phyloP scores from a whole-genome alignment of 805 yeast genomes.

The Barnettozyma pratensis region DNA sequence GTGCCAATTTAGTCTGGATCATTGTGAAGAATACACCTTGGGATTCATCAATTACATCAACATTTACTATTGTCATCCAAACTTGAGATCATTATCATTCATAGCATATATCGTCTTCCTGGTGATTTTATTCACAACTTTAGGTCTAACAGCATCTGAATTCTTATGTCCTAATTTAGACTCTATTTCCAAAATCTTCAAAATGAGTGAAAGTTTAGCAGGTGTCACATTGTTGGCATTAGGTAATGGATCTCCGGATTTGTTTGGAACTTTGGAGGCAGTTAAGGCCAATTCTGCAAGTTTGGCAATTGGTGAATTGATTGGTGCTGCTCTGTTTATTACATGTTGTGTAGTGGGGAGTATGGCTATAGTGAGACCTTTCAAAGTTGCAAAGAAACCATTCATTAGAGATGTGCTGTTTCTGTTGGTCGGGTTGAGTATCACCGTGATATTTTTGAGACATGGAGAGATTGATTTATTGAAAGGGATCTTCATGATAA shows the following conservation, averaged over 20 bases:
- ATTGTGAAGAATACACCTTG: conserved; percentile 22
- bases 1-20: conserved; percentile 16
- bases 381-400: conserved; percentile 41
- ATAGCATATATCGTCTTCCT: conserved; percentile 8
- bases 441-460: conserved; percentile 45
- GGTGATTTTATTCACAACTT: conserved; percentile 48
- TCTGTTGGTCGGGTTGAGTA: conserved; percentile 47
- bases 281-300: conserved; percentile 64
- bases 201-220: conserved; percentile 71
- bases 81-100: conserved; percentile 4
- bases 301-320: conserved; percentile 83
- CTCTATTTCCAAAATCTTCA: conserved; percentile 56
- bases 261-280: conserved; percentile 79
- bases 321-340: conserved; percentile 86
- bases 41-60: conserved; percentile 23
- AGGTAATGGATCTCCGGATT: conserved; percentile 92
- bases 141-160: conserved; percentile 83
- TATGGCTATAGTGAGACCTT: conserved; percentile 69
- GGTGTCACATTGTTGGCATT: conserved; percentile 87
- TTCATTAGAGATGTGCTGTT: conserved; percentile 43
- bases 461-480: conserved; percentile 52
- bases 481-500: conserved; percentile 55
- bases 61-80: conserved; percentile 17
- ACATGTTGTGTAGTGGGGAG: conserved; percentile 80
- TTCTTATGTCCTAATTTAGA: conserved; percentile 77